Evolutionary conservation across 2,329 filamentous ascomycete genomes (phyloP).

Genomic region (Diplocarpon mali): DNA sequence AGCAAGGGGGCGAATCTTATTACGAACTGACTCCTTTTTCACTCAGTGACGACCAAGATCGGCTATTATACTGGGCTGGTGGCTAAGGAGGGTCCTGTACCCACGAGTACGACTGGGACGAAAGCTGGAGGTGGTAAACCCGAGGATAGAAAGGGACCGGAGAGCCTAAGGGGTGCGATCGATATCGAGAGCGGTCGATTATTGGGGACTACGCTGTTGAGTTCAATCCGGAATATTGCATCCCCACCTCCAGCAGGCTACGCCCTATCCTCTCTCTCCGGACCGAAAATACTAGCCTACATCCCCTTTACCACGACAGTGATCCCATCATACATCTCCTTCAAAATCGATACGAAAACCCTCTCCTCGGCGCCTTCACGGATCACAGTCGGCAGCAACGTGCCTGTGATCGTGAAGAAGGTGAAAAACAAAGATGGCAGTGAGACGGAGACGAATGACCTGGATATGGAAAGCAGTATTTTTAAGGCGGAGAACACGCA

Average conservation of each 20-base stretch:
- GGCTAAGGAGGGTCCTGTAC: constrained; percentile 6
- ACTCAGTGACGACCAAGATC: constrained; percentile 36
- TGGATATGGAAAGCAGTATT: constrained; percentile 19
- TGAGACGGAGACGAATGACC: constrained; percentile 19
- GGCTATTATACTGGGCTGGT: constrained; percentile 19
- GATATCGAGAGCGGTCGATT: constrained; percentile 16
- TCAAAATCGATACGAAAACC: constrained; percentile 11
- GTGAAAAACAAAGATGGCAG: constrained; percentile 12
- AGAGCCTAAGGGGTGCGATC: constrained; percentile 20
- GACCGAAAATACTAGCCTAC: constrained; percentile 16
- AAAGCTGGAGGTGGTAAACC: not conserved
- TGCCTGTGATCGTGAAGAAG: constrained; percentile 13
- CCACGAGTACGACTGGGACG: not conserved
- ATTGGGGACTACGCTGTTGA: constrained; percentile 19
- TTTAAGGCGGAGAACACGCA: constrained; percentile 22
- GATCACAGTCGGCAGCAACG: constrained; percentile 21
- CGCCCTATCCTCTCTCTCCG: constrained; percentile 16
- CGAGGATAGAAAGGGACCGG: constrained; percentile 4
- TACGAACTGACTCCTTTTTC: too few relatives aligned
- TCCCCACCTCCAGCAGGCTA: constrained; percentile 23
- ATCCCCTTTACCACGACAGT: constrained; percentile 19
- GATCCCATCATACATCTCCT: constrained; percentile 16
- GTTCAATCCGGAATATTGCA: constrained; percentile 20
- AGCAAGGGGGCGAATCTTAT: too few relatives aligned
- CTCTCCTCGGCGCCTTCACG: constrained; percentile 18